Percentiles rank a stretch among this genome's conserved stretches.
Evolutionary conservation across 208 protist genomes (phyloP).

Genomic region (Crithidia thermophila): DNA sequence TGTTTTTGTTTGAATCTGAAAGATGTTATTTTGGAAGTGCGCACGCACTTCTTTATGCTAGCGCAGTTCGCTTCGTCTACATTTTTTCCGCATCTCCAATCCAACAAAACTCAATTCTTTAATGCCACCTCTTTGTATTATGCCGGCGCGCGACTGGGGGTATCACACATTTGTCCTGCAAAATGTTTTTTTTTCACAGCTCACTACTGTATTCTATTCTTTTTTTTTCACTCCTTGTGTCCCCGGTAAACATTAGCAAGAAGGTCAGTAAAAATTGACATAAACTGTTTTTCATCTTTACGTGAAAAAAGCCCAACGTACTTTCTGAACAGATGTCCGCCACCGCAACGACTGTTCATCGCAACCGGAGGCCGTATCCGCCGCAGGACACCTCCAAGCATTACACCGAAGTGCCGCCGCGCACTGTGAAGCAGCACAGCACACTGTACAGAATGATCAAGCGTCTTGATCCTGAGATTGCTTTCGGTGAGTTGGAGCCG

Average conservation of each 20-base stretch:
- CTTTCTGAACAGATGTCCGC: slow-evolving; percentile 29
- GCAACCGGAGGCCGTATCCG: slow-evolving; percentile 58
- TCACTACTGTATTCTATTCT: background rate
- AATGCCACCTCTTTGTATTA: too few species aligned
- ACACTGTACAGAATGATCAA: slow-evolving; percentile 36
- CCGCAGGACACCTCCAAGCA: slow-evolving; percentile 78
- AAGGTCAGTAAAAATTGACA: too few species aligned
- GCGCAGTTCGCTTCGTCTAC: too few species aligned
- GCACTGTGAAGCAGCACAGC: slow-evolving; percentile 31
- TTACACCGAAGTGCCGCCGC: slow-evolving; percentile 57
- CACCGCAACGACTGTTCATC: slow-evolving; percentile 12
- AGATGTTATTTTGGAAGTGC: background rate
- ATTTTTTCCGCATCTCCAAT: too few species aligned
- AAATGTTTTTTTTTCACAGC: slow-evolving; percentile 5
- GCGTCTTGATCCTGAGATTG: slow-evolving; percentile 52
- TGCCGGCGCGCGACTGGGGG: too few species aligned
- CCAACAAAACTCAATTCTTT: too few species aligned
- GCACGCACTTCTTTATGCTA: too few species aligned
- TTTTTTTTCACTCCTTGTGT: too few species aligned
- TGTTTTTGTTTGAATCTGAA: too few species aligned
- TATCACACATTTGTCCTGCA: too few species aligned
- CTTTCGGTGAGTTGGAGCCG: slow-evolving; percentile 53
- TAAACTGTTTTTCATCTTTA: slow-evolving; percentile 8
- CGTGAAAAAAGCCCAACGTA: background rate
- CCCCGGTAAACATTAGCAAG: too few species aligned